Evolutionary conservation across 305 asterid genomes (phyloP).

Genomic region (Fraxinus sp.): DNA sequence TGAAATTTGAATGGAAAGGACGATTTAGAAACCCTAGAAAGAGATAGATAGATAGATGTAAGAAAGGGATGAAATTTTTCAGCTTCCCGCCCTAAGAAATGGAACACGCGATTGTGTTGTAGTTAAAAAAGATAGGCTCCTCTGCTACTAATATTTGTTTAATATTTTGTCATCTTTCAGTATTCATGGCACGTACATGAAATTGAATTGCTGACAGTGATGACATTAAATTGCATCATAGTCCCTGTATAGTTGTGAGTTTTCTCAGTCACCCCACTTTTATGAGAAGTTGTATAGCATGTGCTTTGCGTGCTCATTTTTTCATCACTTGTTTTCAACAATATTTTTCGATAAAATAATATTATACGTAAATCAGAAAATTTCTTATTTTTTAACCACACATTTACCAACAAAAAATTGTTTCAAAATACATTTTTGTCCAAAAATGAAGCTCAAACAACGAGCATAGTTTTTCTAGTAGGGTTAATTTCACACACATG

Average conservation of each 20-base stretch:
- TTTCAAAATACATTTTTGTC: no score
- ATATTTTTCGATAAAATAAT: no score
- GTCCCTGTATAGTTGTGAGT: background rate
- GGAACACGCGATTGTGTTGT: constrained; percentile 6
- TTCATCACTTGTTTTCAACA: no score
- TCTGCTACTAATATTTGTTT: background rate
- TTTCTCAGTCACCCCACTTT: background rate
- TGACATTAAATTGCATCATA: background rate
- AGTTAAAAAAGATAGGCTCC: background rate
- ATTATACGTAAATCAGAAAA: no score
- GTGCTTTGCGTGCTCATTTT: no score
- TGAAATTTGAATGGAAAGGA: constrained; percentile 16
- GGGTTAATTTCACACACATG: no score
- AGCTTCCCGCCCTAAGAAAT: constrained; percentile 62
- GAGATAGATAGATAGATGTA: background rate
- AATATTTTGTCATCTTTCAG: background rate
- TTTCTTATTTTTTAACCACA: no score
- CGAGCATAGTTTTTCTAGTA: no score
- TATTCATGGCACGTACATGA: background rate
- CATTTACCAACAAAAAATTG: no score
- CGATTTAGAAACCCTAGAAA: constrained; percentile 34
- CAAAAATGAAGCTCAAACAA: no score
- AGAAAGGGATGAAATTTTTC: constrained; percentile 26
- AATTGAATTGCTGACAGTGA: background rate
- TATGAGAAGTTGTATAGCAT: background rate